Evolutionary conservation across 2,329 filamentous ascomycete species (phyloP), one percentile per base, ranked within the genome.

Genomic region (Ascochyta lentis): DNA sequence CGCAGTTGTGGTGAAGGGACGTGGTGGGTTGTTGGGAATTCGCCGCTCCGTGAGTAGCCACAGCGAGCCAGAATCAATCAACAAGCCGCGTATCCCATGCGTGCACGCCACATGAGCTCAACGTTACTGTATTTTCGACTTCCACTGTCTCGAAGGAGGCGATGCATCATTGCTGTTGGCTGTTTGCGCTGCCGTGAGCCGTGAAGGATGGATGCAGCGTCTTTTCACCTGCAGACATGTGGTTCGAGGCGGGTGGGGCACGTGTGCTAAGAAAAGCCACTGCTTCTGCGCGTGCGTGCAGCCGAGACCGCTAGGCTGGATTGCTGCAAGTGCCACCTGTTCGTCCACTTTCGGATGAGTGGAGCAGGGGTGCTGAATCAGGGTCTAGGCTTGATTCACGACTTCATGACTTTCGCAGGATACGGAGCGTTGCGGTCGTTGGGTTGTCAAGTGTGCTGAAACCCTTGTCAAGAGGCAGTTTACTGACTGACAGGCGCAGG

Each of bases 281-380:
- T 2, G 15, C 15, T 8, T 16, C 12, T 19, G 41, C 29, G 39
- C 34, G 44, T 59, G 54, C 50, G 39, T 54, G 34, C 47, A 53
- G 26, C 27, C 49, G 44, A 55, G 43, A 6, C n/a, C 44, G 45
- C 59, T 60, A 58, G 38, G 40, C 53, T 29, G 29, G 4, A 42
- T 33, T 29, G 31, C 40, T 26, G 40, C 48, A 58, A 61, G 61
- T 49, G 44, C 54, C 53, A 59, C 47, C 39, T 35, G 54, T 56
- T 58, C 59, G 54, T 58, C 60, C 60, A 49, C 51, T 43, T 44
- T 38, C 35, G 54, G 55, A 26, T 53, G 35, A 37, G 60, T 53
- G 57, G 53, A 56, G 54, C 51, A 56, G 45, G 49, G 40, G 44
- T 39, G 27, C 15, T 22, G 45, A 33, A 39, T 26, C 45, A 45